Evolutionary conservation across 805 yeast species (phyloP).

Genomic region (Lachancea sp.): DNA sequence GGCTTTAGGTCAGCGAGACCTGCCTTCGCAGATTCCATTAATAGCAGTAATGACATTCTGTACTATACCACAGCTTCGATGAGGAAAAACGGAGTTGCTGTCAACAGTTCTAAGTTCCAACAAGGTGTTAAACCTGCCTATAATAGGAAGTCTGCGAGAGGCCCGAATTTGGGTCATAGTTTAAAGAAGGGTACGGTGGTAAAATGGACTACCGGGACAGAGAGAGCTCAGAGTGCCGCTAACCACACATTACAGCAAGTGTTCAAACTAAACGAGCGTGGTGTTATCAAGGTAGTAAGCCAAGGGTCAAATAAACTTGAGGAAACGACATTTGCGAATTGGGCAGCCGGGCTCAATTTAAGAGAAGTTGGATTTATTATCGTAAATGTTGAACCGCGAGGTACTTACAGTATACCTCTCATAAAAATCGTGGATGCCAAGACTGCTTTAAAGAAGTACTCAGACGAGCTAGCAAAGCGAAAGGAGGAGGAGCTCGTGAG

Average conservation of each 20-base stretch:
- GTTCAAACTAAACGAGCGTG: slow-evolving; percentile 21
- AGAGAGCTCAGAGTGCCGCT: slow-evolving; percentile 28
- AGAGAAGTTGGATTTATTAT: slow-evolving; percentile 21
- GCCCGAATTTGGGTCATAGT: background rate
- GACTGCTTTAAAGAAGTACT: slow-evolving; percentile 25
- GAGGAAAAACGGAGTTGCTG: slow-evolving; percentile 2
- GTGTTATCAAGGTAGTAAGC: slow-evolving; percentile 22
- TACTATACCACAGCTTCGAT: slow-evolving; percentile 16
- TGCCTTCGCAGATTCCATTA: background rate
- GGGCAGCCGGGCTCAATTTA: slow-evolving; percentile 25
- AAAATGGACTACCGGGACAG: slow-evolving; percentile 29
- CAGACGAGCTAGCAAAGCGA: slow-evolving; percentile 23
- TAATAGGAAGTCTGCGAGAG: too few species aligned
- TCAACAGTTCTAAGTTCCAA: background rate
- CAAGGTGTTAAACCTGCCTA: background rate
- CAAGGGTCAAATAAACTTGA: slow-evolving; percentile 18
- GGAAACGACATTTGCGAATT: slow-evolving; percentile 19
- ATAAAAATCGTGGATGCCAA: slow-evolving; percentile 24
- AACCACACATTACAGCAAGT: slow-evolving; percentile 18
- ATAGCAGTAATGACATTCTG: slow-evolving; percentile 15
- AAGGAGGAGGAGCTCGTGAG: slow-evolving; percentile 23
- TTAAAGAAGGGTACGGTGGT: slow-evolving; percentile 11
- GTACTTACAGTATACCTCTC: slow-evolving; percentile 19
- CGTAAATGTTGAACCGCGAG: slow-evolving; percentile 19
- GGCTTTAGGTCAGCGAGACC: background rate